These are phyloP conservation scores for Poteriospumella lacustris DNA, from an alignment of 108 stramenopile genomes.

Conservation along the genomic window DNA sequence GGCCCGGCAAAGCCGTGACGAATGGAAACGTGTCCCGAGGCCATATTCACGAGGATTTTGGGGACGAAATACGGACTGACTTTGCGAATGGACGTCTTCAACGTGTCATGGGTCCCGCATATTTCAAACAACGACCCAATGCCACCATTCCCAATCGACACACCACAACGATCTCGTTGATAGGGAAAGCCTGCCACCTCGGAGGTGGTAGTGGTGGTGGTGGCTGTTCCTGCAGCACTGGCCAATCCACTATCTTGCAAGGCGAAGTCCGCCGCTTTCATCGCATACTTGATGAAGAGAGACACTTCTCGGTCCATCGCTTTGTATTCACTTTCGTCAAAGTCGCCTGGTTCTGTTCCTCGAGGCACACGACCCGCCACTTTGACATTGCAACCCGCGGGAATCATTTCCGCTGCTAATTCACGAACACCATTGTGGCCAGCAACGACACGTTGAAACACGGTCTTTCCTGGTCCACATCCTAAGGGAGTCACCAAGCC, in stretches of 20 bases:
- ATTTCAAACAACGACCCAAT: constrained; percentile 82
- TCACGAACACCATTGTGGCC: constrained; percentile 51
- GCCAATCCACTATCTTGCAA: constrained; percentile 33
- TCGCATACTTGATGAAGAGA: constrained; percentile 21
- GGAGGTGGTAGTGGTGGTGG: constrained; percentile 43
- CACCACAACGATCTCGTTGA: constrained; percentile 58
- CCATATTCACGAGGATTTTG: constrained; percentile 78
- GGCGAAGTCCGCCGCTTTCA: constrained; percentile 12
- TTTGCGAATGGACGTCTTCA: constrained; percentile 50
- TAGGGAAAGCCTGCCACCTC: neutral
- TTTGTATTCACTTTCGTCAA: constrained; percentile 27
- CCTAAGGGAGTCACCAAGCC: constrained; percentile 84
- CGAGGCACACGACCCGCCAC: constrained; percentile 22
- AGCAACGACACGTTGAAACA: constrained; percentile 63
- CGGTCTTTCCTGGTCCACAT: constrained; percentile 49
- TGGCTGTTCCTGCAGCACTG: constrained; percentile 61
- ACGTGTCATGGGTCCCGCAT: constrained; percentile 42
- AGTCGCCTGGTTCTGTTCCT: constrained; percentile 25
- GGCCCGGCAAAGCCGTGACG: constrained; percentile 70
- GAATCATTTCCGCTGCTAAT: neutral
- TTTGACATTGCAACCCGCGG: constrained; percentile 21
- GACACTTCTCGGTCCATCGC: constrained; percentile 31
- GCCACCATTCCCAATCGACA: constrained; percentile 68
- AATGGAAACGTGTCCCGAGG: constrained; percentile 64
- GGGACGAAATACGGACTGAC: constrained; percentile 86